phyloP scores from a whole-genome alignment of 305 asterid species.

The Solanum hybrid region DNA sequence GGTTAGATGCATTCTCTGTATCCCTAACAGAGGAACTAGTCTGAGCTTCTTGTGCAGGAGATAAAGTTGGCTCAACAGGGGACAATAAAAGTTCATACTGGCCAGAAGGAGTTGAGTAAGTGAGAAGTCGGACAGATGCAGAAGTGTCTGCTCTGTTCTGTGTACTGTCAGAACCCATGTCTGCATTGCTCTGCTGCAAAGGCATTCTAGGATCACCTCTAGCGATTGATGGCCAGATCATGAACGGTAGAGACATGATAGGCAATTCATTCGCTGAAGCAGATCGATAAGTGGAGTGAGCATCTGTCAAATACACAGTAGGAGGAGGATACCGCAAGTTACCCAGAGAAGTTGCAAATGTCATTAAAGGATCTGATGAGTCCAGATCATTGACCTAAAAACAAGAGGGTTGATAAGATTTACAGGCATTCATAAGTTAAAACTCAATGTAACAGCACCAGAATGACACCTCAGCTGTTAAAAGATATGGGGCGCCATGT shows the following conservation, averaged over 20 bases:
- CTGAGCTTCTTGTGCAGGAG: conserved; percentile 54
- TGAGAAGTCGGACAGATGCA: conserved; percentile 71
- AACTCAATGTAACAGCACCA: conserved; percentile 12
- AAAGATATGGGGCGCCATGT: conserved; percentile 81
- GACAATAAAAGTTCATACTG: conserved; percentile 78
- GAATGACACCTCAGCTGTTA: conserved; percentile 84
- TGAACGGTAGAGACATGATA: conserved; percentile 57
- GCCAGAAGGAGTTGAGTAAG: conserved; percentile 84
- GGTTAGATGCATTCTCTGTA: conserved; percentile 36
- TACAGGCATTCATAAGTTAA: conserved; percentile 5
- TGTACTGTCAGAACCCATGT: conserved; percentile 28
- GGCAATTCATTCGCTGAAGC: conserved; percentile 60
- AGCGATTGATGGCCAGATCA: conserved; percentile 60
- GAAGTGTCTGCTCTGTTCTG: conserved; percentile 56
- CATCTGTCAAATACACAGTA: conserved; percentile 71
- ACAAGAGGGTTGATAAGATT: conserved; percentile 13
- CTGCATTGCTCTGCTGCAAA: conserved; percentile 37
- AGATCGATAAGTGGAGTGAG: conserved; percentile 48
- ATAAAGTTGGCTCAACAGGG: conserved; percentile 45
- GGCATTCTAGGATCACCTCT: conserved; percentile 41
- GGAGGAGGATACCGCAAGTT: conserved; percentile 87
- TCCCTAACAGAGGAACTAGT: conserved; percentile 35
- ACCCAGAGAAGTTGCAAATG: conserved; percentile 75
- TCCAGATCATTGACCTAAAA: conserved; percentile 89
- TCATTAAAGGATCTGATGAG: conserved; percentile 84